Percentiles rank a stretch among this genome's conserved stretches.
phyloP scores from a whole-genome alignment of 2,329 filamentous ascomycete species.

The Cryphonectria carpinicola region DNA sequence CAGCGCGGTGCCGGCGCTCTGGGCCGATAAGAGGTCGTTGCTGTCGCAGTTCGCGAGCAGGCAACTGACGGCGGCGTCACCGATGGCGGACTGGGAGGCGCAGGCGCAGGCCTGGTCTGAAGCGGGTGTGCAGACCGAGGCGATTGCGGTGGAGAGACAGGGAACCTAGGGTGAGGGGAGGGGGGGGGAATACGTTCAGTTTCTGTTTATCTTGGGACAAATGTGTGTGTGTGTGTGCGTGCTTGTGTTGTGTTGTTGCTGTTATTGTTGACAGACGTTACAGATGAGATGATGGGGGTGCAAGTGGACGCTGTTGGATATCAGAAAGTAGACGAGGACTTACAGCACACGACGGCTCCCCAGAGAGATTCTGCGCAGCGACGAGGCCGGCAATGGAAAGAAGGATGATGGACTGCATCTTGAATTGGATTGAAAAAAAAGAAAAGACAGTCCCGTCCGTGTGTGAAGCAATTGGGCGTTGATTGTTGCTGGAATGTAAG shows the following conservation, averaged over 20 bases:
- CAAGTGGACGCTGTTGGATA: not conserved
- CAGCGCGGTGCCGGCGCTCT: slow-evolving; percentile 37
- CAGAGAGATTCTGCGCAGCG: slow-evolving; percentile 41
- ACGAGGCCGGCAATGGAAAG: slow-evolving; percentile 35
- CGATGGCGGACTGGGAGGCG: slow-evolving; percentile 42
- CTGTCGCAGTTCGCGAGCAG: slow-evolving; percentile 38
- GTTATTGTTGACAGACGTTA: too few relatives aligned
- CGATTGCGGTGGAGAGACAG: slow-evolving; percentile 53
- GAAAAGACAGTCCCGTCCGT: not conserved
- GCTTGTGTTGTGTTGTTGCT: too few relatives aligned
- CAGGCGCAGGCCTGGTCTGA: slow-evolving; percentile 57
- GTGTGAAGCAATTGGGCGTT: not conserved
- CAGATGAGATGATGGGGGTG: not conserved
- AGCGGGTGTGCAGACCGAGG: slow-evolving; percentile 48
- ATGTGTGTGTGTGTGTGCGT: not conserved
- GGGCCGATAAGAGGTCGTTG: slow-evolving; percentile 36
- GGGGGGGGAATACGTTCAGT: not conserved
- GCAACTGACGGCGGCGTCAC: slow-evolving; percentile 36
- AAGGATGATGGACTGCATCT: slow-evolving; percentile 37
- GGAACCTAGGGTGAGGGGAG: slow-evolving; percentile 39
- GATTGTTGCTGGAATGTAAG: not conserved
- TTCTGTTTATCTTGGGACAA: not conserved
- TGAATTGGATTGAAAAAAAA: slow-evolving; percentile 8
- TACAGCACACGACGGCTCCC: slow-evolving; percentile 43
- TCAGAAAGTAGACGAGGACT: slow-evolving; percentile 27